Percentiles rank a stretch among this genome's conserved stretches.
These are phyloP conservation scores for Gossypium gossypioides DNA, from an alignment of 441 rosid genomes.

Conservation along the genomic window DNA sequence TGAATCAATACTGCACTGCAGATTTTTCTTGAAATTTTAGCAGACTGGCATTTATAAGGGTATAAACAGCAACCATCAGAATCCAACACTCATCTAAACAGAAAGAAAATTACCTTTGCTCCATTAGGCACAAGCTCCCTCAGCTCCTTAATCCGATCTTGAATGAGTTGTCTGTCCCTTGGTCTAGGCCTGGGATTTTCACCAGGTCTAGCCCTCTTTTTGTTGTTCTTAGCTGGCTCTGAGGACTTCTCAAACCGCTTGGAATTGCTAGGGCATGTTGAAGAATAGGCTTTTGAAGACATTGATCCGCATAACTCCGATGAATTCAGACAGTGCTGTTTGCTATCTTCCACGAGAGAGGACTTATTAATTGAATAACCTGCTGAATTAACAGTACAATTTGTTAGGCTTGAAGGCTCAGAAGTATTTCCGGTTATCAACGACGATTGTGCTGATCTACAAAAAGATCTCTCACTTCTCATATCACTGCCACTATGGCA, in stretches of 20 bases:
- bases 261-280: constrained; percentile 57
- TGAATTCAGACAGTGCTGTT: constrained; percentile 36
- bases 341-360: constrained; percentile 32
- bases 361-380: constrained; percentile 42
- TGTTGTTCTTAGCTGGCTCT: background rate
- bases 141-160: constrained; percentile 92
- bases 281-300: constrained; percentile 66
- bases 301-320: constrained; percentile 52
- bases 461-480: constrained; percentile 42
- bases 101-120: constrained; percentile 62
- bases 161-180: constrained; percentile 90
- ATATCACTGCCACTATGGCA: constrained; percentile 41
- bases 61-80: constrained; percentile 13
- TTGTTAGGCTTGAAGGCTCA: constrained; percentile 40
- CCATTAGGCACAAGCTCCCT: constrained; percentile 91
- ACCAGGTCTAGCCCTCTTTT: constrained; percentile 57
- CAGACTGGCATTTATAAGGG: constrained; percentile 12
- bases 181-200: constrained; percentile 88
- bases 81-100: constrained; percentile 10
- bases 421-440: constrained; percentile 39
- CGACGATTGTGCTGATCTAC: constrained; percentile 47
- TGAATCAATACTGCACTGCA: constrained; percentile 95
- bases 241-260: background rate
- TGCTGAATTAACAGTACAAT: constrained; percentile 30
- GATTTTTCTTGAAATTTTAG: constrained; percentile 30